Conservation (phyloP, 176 grass and related monocot species). For the maize (Zea mays) region Zm-B73-REFERENCE-NAM-5.0 NC_050097.1:170307001-170307500, state of each 20-base stretch:
- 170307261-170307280: slow-evolving; percentile 65
- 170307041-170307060: slow-evolving; percentile 44
- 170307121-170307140: slow-evolving; percentile 35
- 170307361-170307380: slow-evolving; percentile 51
- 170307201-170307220: slow-evolving; percentile 42
- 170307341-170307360: slow-evolving; percentile 25
- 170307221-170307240: slow-evolving; percentile 33
- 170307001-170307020: slow-evolving; percentile 41
- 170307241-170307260: slow-evolving; percentile 34
- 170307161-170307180: slow-evolving; percentile 52
- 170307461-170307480: slow-evolving; percentile 50
- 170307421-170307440: slow-evolving; percentile 62
- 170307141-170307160: slow-evolving; percentile 32
- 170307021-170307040: slow-evolving; percentile 53
- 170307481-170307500: background rate
- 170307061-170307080: slow-evolving; percentile 37
- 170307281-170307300: slow-evolving; percentile 49
- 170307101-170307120: slow-evolving; percentile 45
- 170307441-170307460: slow-evolving; percentile 50
- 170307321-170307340: slow-evolving; percentile 35
- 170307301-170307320: slow-evolving; percentile 38
- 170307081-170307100: slow-evolving; percentile 47
- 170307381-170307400: slow-evolving; percentile 54
- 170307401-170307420: slow-evolving; percentile 38
- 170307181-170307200: slow-evolving; percentile 43